Evolutionary conservation across 2,329 filamentous ascomycete genomes (phyloP), one percentile per base, ranked within the genome.

Genomic region (Fusarium sp.): DNA sequence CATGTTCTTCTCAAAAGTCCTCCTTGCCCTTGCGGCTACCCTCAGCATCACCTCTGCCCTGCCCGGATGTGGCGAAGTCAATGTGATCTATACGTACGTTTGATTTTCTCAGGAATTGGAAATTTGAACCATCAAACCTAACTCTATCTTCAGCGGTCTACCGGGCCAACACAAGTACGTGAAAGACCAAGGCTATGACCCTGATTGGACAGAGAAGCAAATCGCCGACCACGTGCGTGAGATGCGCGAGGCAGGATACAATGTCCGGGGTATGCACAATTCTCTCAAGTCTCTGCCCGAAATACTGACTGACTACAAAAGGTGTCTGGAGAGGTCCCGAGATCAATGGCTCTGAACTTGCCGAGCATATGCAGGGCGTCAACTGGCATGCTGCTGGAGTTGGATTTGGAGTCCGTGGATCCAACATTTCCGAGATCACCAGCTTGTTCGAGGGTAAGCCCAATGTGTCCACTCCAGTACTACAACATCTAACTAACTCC

Each of bases 321-420:
- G 41, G 41, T 12, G 49, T 62, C 3, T 63, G 60, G 57, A 42
- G 60, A 20, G 60, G 57, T 1, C 42, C 60, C 1, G 60, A 63
- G 3, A 42, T 47, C 6, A 12, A 42, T 6, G 57, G 36, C 1
- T 8, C 8, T 6, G 47, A 63, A 4, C 18, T 62, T 11, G 42
- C n/a, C 1, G 28, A 31, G 4, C 6, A 55, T 0, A 42, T 63
- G 36, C 20, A 56, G 13, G 42, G 28, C 8, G 37, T 55, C 3
- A 13, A 62, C n/a, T 62, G 57, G 57, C 26, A 62, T 6, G 59
- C 51, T 2, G 59, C 59, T 0, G 59, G 57, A 1, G 5, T 62
- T 3, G 59, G 59, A 4, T 62, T 55, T 3, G 59, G 59, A 5
- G 36, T 62, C 3, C 11, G 57, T 1, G 60, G 60, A 2, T 62